These are phyloP conservation scores for Periglandula ipomoeae DNA, from an alignment of 2,329 filamentous ascomycete species.

Conservation along the genomic window DNA sequence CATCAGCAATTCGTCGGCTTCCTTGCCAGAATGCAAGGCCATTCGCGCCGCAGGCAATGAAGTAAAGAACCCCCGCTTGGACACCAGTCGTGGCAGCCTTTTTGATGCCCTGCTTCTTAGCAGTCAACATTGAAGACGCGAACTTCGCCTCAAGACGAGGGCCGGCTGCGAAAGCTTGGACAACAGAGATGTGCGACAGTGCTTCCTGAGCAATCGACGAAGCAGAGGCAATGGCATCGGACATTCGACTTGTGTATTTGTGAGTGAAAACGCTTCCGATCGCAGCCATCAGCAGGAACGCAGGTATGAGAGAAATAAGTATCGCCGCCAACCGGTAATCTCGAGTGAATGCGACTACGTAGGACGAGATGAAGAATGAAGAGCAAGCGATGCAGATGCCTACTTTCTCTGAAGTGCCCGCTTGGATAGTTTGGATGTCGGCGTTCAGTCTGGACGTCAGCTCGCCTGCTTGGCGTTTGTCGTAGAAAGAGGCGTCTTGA, in stretches of 20 bases:
- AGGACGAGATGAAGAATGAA: slow-evolving; percentile 59
- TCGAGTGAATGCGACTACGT: slow-evolving; percentile 58
- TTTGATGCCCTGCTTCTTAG: slow-evolving; percentile 43
- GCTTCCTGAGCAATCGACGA: slow-evolving; percentile 55
- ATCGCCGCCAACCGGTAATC: slow-evolving; percentile 54
- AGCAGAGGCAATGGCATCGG: slow-evolving; percentile 45
- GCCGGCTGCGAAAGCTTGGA: slow-evolving; percentile 55
- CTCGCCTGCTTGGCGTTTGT: slow-evolving; percentile 52
- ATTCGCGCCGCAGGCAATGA: slow-evolving; percentile 60
- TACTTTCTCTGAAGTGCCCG: slow-evolving; percentile 62
- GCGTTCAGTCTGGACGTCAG: slow-evolving; percentile 54
- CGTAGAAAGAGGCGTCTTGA: slow-evolving; percentile 56
- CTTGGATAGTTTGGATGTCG: slow-evolving; percentile 58
- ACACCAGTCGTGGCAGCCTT: slow-evolving; percentile 48
- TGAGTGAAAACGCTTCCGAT: slow-evolving; percentile 45
- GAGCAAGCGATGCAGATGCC: slow-evolving; percentile 52
- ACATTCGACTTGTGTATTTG: slow-evolving; percentile 41
- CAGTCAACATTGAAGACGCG: slow-evolving; percentile 37
- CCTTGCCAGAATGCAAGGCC: slow-evolving; percentile 63
- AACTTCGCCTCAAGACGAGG: slow-evolving; percentile 51
- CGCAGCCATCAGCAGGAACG: slow-evolving; percentile 50
- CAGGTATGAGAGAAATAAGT: slow-evolving; percentile 52
- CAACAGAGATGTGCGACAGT: slow-evolving; percentile 49
- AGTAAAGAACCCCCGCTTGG: slow-evolving; percentile 54
- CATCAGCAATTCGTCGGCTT: too few relatives aligned